Base-by-base conservation (phyloP, 2,329 filamentous ascomycete genomes). In the Coccinonectria pachysandricola region DNA sequence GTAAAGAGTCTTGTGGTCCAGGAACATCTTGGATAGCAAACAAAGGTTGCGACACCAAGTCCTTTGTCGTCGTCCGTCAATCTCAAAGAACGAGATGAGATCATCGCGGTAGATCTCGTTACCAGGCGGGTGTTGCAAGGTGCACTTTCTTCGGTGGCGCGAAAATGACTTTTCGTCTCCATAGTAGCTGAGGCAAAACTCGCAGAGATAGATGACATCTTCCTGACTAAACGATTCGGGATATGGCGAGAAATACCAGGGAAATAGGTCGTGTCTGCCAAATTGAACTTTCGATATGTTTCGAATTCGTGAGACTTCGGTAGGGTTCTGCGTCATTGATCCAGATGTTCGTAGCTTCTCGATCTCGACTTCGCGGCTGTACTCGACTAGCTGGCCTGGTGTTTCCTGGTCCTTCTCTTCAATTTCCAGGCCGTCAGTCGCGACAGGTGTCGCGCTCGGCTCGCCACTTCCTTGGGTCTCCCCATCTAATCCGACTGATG, bases 211-310 rank as follows among this genome's bases (percentile, higher is more conserved):
- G 40, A 96, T 83, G 38, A 91, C 69, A 42, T 98, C 91, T 42
- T 80, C 81, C 42, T 91, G 81, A 12, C 79, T 79, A 52, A 93
- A 96, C 3, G 77, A 67, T 48, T 92, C 81, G 0, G 91, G 91
- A 46, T 98, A 98, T 0, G 91, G 91, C 5, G 86, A 94, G 60
- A 98, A 98, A 56, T 98, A 98, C 91, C 91, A 98, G 1, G 91
- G 91, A 52, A 93, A 92, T 21, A 98, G 73, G 46, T 95, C 85
- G 50, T 77, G 80, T 43, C 79, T 76, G 22, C 91, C 92, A 65
- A 98, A 96, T 52, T 96, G 88, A 4, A 98, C 79, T 41, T 81
- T 87, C 28, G 83, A 84, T 40, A 98, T 76, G 50, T 98, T 98
- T 47, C 91, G 79, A 29, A 98, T 93, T 27, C 92, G 80, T 13